Percentiles rank a stretch among this genome's conserved stretches.
Conservation (phyloP, 441 rosid species). For the Bruguiera hainesii region DNA sequence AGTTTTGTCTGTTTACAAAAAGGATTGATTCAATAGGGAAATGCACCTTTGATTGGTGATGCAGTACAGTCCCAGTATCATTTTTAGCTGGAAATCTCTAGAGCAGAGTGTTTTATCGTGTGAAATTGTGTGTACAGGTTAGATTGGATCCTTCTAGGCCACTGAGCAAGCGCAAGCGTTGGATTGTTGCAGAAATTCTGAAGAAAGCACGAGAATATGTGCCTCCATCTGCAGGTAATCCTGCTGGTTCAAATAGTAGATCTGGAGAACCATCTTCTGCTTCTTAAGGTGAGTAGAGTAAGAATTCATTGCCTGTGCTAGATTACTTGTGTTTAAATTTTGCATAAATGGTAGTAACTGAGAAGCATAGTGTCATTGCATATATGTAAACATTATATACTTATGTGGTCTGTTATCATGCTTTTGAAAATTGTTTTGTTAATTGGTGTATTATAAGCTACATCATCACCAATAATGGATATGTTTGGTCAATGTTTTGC, state of each 20-base stretch:
- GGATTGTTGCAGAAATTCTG: constrained; percentile 85
- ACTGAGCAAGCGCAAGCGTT: constrained; percentile 76
- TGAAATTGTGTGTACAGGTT: constrained; percentile 38
- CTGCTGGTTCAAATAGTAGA: constrained; percentile 21
- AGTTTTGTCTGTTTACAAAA: too few relatives aligned
- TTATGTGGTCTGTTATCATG: background rate
- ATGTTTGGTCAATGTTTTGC: background rate
- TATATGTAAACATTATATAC: background rate
- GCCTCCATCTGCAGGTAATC: constrained; percentile 40
- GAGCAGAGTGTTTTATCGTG: background rate
- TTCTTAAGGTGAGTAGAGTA: constrained; percentile 24
- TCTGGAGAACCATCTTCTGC: constrained; percentile 25
- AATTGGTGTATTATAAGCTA: background rate
- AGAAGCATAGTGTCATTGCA: background rate
- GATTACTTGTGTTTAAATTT: background rate
- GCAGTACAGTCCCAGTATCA: background rate
- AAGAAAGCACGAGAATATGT: constrained; percentile 77
- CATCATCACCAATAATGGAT: background rate
- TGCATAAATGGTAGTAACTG: background rate
- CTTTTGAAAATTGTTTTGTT: background rate
- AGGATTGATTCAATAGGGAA: too few relatives aligned
- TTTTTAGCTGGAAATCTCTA: background rate
- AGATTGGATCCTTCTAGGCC: constrained; percentile 90
- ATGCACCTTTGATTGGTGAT: background rate
- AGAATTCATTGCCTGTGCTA: background rate